Evolutionary conservation across 2,329 filamentous ascomycete genomes (phyloP), one percentile per base, ranked within the genome.

Genomic region (Metarhizium rileyi): DNA sequence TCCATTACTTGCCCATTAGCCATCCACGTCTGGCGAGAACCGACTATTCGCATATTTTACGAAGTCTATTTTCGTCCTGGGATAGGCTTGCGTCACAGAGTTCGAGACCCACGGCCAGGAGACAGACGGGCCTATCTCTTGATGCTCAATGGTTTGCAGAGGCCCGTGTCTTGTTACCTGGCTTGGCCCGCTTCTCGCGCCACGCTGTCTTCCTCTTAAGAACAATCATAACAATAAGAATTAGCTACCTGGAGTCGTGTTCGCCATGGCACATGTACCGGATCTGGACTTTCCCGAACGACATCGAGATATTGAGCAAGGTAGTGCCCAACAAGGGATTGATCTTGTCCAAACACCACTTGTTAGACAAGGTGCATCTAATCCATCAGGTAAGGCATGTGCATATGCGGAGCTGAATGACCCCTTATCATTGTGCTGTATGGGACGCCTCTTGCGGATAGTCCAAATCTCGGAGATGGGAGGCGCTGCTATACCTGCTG

Each of bases 271-370:
- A 56, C 69, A 71, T 61, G 65, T 61, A 58, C 60, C 64, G 53
- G 70, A 70, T 28, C 54, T 61, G 48, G 69, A 73, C 49, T 61
- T 66, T 55, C 66, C 69, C 61, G 75, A 76, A 64, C 70, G 73
- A 55, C 76, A 75, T 60, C 71, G 72, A 56, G 70, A 72, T 53
- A 57, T 64, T 50, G 71, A 75, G 57, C 72, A 75, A 59, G 65
- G 58, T 55, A 67, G 66, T 57, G 61, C 57, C 51, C 69, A 69
- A 56, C 57, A 60, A 54, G 55, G 58, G 44, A 66, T 68, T 55
- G 66, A 66, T 53, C 35, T 38, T 22, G 35, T n/a, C 10, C 35
- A 16, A 38, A 38, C n/a, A 22, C 6, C 35, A 12, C 18, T n/a
- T 20, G 35, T 38, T 16, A 22, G 35, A 20, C 10, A 16, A 38